Evolutionary conservation across 805 yeast species (phyloP).

Genomic region (Candida hispaniensis): DNA sequence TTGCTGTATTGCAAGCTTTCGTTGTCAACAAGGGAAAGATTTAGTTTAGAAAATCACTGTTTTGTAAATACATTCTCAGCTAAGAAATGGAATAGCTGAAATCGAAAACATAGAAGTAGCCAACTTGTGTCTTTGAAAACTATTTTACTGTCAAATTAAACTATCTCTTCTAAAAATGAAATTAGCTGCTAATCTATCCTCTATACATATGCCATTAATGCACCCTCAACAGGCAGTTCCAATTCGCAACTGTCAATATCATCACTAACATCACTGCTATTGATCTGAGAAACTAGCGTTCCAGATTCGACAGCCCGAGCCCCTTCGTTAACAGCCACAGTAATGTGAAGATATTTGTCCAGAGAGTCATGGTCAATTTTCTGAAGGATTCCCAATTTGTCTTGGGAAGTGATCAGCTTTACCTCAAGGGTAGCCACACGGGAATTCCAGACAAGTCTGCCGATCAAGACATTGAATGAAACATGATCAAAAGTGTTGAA

Average conservation of each 20-base stretch:
- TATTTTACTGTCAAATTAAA: too few relatives aligned
- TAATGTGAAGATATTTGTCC: slow-evolving; percentile 7
- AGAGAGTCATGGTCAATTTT: slow-evolving; percentile 2
- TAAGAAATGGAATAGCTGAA: too few relatives aligned
- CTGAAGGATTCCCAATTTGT: background rate
- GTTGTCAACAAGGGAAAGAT: slow-evolving; percentile 65
- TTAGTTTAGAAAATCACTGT: background rate
- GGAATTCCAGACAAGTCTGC: slow-evolving; percentile 5
- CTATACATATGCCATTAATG: slow-evolving; percentile 6
- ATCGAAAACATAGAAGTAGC: too few relatives aligned
- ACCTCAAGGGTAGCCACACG: slow-evolving; percentile 8
- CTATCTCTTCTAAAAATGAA: too few relatives aligned
- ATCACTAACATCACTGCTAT: slow-evolving; percentile 2
- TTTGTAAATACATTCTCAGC: slow-evolving; percentile 1
- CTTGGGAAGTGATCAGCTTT: background rate
- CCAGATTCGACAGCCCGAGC: slow-evolving; percentile 9
- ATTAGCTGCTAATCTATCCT: too few relatives aligned
- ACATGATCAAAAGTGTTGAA: slow-evolving; percentile 2
- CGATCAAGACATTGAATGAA: slow-evolving; percentile 1
- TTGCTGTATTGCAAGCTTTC: slow-evolving; percentile 84
- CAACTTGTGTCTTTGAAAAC: too few relatives aligned
- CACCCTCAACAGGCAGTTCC: slow-evolving; percentile 5
- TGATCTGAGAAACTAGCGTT: slow-evolving; percentile 5
- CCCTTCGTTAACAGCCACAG: slow-evolving; percentile 2
- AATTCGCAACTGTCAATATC: slow-evolving; percentile 1